phyloP scores from a whole-genome alignment of 139 green algal genomes.

The Astrephomene gubernaculifera region DNA sequence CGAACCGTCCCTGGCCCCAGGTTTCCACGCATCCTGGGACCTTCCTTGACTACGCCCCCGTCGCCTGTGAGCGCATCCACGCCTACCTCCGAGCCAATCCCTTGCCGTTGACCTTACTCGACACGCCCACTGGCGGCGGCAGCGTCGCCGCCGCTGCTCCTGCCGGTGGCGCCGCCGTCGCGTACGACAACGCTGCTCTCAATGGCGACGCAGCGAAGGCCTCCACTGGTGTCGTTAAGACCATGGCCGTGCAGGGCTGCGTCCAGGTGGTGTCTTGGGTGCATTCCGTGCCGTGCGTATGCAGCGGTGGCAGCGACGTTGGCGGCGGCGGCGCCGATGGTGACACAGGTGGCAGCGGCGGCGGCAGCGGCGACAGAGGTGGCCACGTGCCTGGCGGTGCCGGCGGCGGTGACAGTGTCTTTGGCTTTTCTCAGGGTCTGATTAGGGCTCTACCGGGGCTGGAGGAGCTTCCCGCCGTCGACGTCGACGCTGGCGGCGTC shows the following conservation, averaged over 20 bases:
- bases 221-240: slow-evolving; percentile 3
- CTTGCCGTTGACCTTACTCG: too few relatives aligned
- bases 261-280: slow-evolving; percentile 9
- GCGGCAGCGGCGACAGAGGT: neutral
- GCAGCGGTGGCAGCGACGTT: neutral
- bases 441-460: neutral
- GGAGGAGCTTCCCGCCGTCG: neutral
- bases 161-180: neutral
- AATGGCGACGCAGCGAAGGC: neutral
- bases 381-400: neutral
- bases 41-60: slow-evolving; percentile 7
- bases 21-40: neutral
- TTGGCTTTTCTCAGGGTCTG: neutral
- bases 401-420: neutral
- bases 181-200: neutral
- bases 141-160: neutral
- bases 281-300: neutral
- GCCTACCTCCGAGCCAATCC: neutral
- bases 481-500: neutral
- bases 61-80: neutral
- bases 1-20: neutral
- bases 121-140: neutral
- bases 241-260: slow-evolving; percentile 7
- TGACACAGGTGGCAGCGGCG: neutral
- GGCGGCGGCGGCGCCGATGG: neutral